Percentiles rank a stretch among this genome's conserved stretches.
phyloP scores from a whole-genome alignment of 805 yeast genomes.

The Candida maltosa region DNA sequence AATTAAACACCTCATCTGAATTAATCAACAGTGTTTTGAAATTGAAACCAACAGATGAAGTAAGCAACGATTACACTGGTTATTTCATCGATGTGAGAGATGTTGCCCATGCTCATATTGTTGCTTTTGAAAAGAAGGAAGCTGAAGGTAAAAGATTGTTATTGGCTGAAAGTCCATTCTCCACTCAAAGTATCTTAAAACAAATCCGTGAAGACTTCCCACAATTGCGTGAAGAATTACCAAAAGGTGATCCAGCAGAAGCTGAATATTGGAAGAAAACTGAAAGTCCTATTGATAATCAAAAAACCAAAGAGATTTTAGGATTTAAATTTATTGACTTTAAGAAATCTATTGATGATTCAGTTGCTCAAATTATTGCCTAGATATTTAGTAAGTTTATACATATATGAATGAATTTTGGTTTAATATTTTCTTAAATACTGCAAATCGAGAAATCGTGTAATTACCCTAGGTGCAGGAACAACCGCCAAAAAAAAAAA shows the following conservation, averaged over 20 bases:
- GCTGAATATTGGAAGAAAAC: constrained; percentile 12
- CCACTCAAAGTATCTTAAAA: constrained; percentile 19
- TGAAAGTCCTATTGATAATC: constrained; percentile 23
- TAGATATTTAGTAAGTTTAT: too few relatives aligned
- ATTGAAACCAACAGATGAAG: constrained; percentile 21
- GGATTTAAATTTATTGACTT: constrained; percentile 34
- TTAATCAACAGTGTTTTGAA: constrained; percentile 38
- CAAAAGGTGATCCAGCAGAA: constrained; percentile 34
- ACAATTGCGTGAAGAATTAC: constrained; percentile 38
- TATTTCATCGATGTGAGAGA: constrained; percentile 57
- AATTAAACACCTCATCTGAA: constrained; percentile 31
- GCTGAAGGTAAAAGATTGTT: constrained; percentile 8
- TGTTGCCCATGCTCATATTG: constrained; percentile 56
- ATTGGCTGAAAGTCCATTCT: constrained; percentile 18
- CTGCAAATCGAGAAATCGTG: too few relatives aligned
- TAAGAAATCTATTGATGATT: constrained; percentile 37
- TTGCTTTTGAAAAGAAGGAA: constrained; percentile 41
- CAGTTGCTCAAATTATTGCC: constrained; percentile 28
- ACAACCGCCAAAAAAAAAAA: too few relatives aligned
- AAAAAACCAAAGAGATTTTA: constrained; percentile 29
- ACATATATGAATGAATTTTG: too few relatives aligned
- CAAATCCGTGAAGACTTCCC: constrained; percentile 33
- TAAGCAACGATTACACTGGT: constrained; percentile 12
- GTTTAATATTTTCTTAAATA: too few relatives aligned
- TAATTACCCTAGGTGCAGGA: too few relatives aligned